Percentiles rank a stretch among this genome's conserved stretches.
phyloP scores from a whole-genome alignment of 345 rosid genomes.

The Eucalyptus regnans region DNA sequence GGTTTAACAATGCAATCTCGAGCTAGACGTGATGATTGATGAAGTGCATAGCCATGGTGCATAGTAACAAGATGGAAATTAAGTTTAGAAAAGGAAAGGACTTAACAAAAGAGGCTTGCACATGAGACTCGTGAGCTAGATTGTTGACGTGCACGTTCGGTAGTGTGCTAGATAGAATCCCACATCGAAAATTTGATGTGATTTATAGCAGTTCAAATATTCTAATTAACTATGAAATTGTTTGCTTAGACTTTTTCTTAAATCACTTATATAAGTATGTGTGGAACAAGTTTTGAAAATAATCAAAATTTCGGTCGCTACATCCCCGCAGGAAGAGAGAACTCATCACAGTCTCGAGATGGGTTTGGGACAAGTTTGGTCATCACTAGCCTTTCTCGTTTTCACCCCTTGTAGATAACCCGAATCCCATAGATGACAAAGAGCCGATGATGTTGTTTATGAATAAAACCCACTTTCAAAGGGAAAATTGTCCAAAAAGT shows the following conservation, averaged over 20 bases:
- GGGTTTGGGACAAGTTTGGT: neutral
- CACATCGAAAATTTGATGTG: neutral
- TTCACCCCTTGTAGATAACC: neutral
- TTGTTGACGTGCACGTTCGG: neutral
- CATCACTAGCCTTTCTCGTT: neutral
- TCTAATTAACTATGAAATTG: neutral
- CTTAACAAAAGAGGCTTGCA: neutral
- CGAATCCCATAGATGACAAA: neutral
- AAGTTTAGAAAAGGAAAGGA: neutral
- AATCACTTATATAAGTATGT: neutral
- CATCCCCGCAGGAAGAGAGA: neutral
- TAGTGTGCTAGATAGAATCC: neutral
- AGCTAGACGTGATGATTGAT: neutral
- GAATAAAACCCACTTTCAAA: neutral
- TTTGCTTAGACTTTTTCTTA: neutral
- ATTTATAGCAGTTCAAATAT: neutral
- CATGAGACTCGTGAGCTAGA: neutral
- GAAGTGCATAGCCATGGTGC: neutral
- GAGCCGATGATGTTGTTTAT: neutral
- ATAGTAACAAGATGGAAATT: neutral
- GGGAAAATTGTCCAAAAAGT: neutral
- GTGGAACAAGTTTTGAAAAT: neutral
- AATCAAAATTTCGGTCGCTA: neutral
- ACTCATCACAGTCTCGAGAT: neutral
- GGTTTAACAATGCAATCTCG: neutral